Conservation (phyloP, 345 rosid genomes). For the Camelina laxa region DNA sequence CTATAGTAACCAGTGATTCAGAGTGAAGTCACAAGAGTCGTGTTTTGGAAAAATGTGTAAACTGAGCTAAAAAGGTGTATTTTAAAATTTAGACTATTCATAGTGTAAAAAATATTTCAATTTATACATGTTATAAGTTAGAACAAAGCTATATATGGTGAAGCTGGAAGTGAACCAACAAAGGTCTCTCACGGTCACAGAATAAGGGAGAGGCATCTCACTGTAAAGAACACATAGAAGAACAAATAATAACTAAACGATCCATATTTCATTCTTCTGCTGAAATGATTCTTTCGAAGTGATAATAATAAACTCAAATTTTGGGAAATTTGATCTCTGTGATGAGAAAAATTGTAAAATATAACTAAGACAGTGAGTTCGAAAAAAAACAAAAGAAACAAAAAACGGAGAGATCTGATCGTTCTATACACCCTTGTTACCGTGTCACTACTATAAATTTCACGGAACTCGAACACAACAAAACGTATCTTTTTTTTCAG, state of each 20-base stretch:
- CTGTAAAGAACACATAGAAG: background rate
- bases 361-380: background rate
- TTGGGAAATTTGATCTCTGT: background rate
- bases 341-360: background rate
- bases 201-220: background rate
- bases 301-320: background rate
- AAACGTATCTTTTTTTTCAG: constrained; percentile 23
- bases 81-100: background rate
- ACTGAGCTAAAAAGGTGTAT: background rate
- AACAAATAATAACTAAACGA: too few species aligned
- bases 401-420: constrained; percentile 2
- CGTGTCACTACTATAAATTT: constrained; percentile 39
- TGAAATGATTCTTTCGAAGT: background rate
- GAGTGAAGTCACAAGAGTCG: background rate
- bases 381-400: background rate
- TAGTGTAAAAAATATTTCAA: background rate
- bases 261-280: background rate
- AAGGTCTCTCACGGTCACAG: background rate
- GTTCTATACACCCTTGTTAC: constrained; percentile 24
- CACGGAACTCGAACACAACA: constrained; percentile 17
- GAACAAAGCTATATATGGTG: background rate
- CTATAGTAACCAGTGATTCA: background rate
- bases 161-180: background rate
- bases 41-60: background rate
- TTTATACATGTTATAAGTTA: background rate